Evolutionary conservation across 192 early-diverging fungal species (phyloP).

Genomic region (Lobosporangium transversale): DNA sequence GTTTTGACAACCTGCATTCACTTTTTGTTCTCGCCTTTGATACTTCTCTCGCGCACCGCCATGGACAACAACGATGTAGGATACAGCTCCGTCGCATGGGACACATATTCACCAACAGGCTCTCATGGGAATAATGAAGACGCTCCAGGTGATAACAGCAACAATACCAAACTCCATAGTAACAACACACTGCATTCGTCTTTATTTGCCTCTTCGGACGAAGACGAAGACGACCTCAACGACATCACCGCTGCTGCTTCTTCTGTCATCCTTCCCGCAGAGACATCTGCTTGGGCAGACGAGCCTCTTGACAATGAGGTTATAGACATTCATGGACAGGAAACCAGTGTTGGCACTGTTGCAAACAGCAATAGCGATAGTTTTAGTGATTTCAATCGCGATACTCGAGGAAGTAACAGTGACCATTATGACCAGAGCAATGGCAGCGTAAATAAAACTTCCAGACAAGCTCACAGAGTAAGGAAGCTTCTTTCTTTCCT

Average conservation of each 20-base stretch:
- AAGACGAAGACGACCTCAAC: constrained; percentile 37
- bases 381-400: no score
- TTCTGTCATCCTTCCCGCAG: constrained; percentile 45
- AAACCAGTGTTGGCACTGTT: background rate
- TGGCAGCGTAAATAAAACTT: constrained; percentile 1
- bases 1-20: no score
- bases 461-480: constrained; percentile 25
- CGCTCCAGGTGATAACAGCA: background rate
- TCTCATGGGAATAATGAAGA: constrained; percentile 12
- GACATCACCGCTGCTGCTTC: constrained; percentile 40
- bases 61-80: constrained; percentile 50
- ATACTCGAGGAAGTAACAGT: no score
- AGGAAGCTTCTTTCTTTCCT: background rate
- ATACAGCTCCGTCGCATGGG: constrained; percentile 53
- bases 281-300: constrained; percentile 51
- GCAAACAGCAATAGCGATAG: background rate
- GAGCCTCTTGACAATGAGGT: constrained; percentile 51
- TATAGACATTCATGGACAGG: constrained; percentile 47
- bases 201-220: constrained; percentile 44
- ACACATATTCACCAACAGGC: constrained; percentile 37
- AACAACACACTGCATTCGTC: constrained; percentile 22
- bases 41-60: background rate
- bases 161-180: constrained; percentile 4
- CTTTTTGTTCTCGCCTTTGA: background rate
- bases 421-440: constrained; percentile 9